Evolutionary conservation across 768 basidiomycete species (phyloP).

Genomic region (Termitomyces sp.): DNA sequence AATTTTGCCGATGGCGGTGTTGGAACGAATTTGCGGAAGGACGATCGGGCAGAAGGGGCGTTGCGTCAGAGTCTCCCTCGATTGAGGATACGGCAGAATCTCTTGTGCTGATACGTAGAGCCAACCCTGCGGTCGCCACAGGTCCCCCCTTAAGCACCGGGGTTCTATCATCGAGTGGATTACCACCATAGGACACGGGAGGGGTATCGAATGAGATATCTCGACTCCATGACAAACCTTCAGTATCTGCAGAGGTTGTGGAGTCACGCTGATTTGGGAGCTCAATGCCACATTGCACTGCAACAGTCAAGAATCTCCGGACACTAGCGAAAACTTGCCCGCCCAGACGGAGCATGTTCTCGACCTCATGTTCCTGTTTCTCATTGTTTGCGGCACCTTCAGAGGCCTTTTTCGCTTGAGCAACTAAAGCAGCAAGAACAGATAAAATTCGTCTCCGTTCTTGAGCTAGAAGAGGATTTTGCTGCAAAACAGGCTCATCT

Average conservation of each 20-base stretch:
- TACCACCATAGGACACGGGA: constrained; percentile 18
- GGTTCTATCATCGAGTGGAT: constrained; percentile 26
- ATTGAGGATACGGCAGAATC: constrained; percentile 15
- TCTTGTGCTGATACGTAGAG: constrained; percentile 41
- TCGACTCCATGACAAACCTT: constrained; percentile 23
- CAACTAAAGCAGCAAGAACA: constrained; percentile 75
- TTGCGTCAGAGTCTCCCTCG: constrained; percentile 31
- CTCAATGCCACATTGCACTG: constrained; percentile 68
- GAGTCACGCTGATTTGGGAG: constrained; percentile 47
- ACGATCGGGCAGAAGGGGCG: constrained; percentile 29
- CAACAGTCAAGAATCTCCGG: constrained; percentile 70
- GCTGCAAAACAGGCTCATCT: constrained; percentile 68
- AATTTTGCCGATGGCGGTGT: constrained; percentile 38
- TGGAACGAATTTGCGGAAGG: constrained; percentile 13
- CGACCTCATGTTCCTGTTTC: constrained; percentile 49
- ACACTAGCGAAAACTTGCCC: constrained; percentile 80
- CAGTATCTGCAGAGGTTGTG: constrained; percentile 23
- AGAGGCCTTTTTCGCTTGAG: constrained; percentile 67
- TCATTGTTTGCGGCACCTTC: constrained; percentile 42
- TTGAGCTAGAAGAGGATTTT: constrained; percentile 58
- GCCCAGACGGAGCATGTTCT: constrained; percentile 75
- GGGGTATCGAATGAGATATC: constrained; percentile 24
- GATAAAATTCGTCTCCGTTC: constrained; percentile 81
- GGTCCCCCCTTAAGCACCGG: constrained; percentile 18
- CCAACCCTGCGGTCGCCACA: constrained; percentile 21